Evolutionary conservation across 192 early-diverging fungal genomes (phyloP).

Genomic region (Linnemannia zychae): DNA sequence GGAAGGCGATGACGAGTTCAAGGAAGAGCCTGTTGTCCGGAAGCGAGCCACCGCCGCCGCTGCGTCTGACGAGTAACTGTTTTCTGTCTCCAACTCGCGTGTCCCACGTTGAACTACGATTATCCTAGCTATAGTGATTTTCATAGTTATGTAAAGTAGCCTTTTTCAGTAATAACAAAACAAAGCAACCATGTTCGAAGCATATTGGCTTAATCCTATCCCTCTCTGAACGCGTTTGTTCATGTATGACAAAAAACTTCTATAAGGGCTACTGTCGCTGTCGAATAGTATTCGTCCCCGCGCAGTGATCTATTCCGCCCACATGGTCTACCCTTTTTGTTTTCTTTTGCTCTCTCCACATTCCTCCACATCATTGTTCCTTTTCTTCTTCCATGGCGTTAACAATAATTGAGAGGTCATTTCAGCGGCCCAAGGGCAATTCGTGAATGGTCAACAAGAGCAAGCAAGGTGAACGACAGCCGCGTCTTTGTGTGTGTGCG

Average conservation of each 20-base stretch:
- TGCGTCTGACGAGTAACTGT: not conserved
- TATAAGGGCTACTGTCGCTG: not conserved
- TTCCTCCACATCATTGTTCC: not conserved
- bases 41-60: not conserved
- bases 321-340: not conserved
- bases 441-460: no score
- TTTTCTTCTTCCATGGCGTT: not conserved
- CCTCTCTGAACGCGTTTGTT: not conserved
- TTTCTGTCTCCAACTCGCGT: not conserved
- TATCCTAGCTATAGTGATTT: not conserved
- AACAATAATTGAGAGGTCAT: no score
- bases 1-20: conserved; percentile 21
- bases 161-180: not conserved
- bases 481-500: no score
- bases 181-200: no score
- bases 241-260: not conserved
- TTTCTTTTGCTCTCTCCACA: not conserved
- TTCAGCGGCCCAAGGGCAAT: no score
- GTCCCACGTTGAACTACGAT: no score
- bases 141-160: conserved; percentile 5
- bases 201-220: no score
- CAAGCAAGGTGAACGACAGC: no score
- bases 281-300: not conserved
- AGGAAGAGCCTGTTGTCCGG: conserved; percentile 23
- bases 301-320: not conserved